Conservation (phyloP, 805 yeast species). For the Metschnikowia koreensis region DNA sequence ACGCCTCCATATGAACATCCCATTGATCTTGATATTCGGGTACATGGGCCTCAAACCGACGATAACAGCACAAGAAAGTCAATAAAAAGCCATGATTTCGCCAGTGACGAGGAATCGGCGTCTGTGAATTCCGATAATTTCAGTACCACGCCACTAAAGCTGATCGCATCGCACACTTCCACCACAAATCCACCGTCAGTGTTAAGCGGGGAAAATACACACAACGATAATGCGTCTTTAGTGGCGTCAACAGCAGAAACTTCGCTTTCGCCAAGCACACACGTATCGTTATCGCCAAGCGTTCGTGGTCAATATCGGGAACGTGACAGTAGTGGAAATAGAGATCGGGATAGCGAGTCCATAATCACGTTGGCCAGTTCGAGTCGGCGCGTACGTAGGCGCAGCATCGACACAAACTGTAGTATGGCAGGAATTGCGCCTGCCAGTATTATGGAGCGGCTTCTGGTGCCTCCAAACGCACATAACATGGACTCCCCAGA, state of each 20-base stretch:
- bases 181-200: constrained; percentile 39
- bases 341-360: constrained; percentile 41
- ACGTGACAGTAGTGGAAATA: constrained; percentile 16
- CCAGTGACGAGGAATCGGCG: constrained; percentile 15
- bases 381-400: constrained; percentile 36
- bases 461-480: constrained; percentile 33
- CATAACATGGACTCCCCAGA: constrained; percentile 17
- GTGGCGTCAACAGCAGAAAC: constrained; percentile 51
- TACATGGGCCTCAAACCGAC: constrained; percentile 1
- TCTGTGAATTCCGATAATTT: constrained; percentile 27
- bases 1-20: constrained; percentile 12
- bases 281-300: constrained; percentile 18
- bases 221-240: constrained; percentile 29
- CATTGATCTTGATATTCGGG: neutral
- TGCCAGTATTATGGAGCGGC: constrained; percentile 63
- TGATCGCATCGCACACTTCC: constrained; percentile 41
- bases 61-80: constrained; percentile 2
- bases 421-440: constrained; percentile 72
- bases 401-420: constrained; percentile 54
- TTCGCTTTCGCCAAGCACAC: constrained; percentile 45
- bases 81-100: constrained; percentile 12
- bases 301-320: constrained; percentile 11
- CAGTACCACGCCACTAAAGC: constrained; percentile 49
- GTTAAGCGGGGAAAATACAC: constrained; percentile 29
- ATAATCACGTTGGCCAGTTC: constrained; percentile 44